Evolutionary conservation across 2,329 filamentous ascomycete species (phyloP).

Genomic region (Penicillium sp.): DNA sequence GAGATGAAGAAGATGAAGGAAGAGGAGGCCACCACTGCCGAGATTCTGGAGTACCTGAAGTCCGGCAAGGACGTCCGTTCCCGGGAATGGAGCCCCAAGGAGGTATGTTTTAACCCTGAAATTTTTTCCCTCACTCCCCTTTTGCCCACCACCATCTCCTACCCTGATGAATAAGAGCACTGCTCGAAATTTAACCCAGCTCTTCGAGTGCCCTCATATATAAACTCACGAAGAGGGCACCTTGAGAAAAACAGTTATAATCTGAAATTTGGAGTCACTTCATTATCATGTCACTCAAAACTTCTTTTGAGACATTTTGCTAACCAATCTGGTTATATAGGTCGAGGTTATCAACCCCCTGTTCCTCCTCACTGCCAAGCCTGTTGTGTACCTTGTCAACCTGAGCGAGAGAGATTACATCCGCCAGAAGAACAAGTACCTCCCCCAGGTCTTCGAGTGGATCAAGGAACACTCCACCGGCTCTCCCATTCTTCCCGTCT

Average conservation of each 20-base stretch:
- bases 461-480: slow-evolving; percentile 85
- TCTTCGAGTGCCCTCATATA: slow-evolving; percentile 87
- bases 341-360: slow-evolving; percentile 97
- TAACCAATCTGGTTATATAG: slow-evolving; percentile 51
- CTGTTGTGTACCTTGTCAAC: slow-evolving; percentile 96
- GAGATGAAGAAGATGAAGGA: slow-evolving; percentile 98
- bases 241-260: slow-evolving; percentile 81
- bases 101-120: slow-evolving; percentile 62
- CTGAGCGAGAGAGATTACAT: slow-evolving; percentile 96
- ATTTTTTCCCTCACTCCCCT: slow-evolving; percentile 11
- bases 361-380: slow-evolving; percentile 92
- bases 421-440: slow-evolving; percentile 99
- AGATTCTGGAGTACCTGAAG: slow-evolving; percentile 79
- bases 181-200: slow-evolving; percentile 96
- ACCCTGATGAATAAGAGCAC: slow-evolving; percentile 98
- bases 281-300: slow-evolving; percentile 18
- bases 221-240: slow-evolving; percentile 71
- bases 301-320: slow-evolving; percentile 18
- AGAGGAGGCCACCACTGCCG: slow-evolving; percentile 90
- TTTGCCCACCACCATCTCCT: slow-evolving; percentile 30
- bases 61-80: slow-evolving; percentile 93
- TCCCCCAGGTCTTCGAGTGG: slow-evolving; percentile 92
- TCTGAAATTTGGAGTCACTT: slow-evolving; percentile 58
- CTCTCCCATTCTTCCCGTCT: slow-evolving; percentile 91
- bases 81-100: slow-evolving; percentile 85